These are phyloP conservation scores for Coniochaeta sp. DNA, from an alignment of 2,329 filamentous ascomycete genomes.

Conservation along the genomic window DNA sequence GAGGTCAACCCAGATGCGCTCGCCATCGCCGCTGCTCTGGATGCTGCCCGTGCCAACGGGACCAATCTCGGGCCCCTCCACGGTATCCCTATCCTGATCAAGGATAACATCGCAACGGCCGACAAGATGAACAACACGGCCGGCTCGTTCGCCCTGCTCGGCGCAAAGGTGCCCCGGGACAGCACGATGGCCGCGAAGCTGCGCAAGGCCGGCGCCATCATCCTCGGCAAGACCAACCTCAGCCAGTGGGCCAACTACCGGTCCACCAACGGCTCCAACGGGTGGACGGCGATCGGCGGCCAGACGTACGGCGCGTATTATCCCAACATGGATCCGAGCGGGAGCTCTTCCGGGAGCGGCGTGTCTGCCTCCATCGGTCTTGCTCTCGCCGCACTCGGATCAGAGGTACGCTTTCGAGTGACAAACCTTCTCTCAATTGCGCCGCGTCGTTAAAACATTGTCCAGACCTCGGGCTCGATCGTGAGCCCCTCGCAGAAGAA, in stretches of 20 bases:
- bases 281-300: constrained; percentile 57
- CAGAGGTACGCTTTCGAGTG: constrained; percentile 30
- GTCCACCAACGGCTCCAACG: constrained; percentile 47
- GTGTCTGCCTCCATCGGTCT: constrained; percentile 54
- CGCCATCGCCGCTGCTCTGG: not conserved
- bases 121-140: constrained; percentile 57
- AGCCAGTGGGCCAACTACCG: constrained; percentile 60
- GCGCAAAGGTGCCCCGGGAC: constrained; percentile 49
- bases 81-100: constrained; percentile 58
- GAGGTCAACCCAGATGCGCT: constrained; percentile 19
- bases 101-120: constrained; percentile 60
- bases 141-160: constrained; percentile 56
- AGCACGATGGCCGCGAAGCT: constrained; percentile 53
- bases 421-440: not conserved
- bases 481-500: constrained; percentile 44
- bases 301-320: constrained; percentile 56
- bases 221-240: constrained; percentile 60
- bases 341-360: constrained; percentile 49
- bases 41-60: not conserved
- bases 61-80: constrained; percentile 24
- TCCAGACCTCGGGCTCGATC: constrained; percentile 52
- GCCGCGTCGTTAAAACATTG: no score
- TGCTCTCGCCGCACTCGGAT: constrained; percentile 50
- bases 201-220: constrained; percentile 51
- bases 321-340: constrained; percentile 51